Percentiles rank a stretch among this genome's conserved stretches.
Evolutionary conservation across 352 stramenopile species (phyloP).

Genomic region (Pythium periplocum): DNA sequence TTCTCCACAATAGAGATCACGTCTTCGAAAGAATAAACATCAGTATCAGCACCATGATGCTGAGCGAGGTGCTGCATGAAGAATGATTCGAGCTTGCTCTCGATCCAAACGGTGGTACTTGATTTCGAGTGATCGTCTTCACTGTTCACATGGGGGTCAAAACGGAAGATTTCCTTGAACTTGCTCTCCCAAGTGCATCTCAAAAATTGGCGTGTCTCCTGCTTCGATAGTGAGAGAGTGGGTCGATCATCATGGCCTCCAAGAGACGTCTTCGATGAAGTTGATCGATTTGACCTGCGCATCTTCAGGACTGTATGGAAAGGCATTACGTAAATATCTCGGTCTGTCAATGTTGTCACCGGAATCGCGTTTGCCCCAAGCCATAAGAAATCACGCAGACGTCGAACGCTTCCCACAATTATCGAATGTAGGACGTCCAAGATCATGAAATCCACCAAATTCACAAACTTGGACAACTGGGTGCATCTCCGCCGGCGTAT

Average conservation of each 20-base stretch:
- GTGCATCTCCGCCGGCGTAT: conserved; percentile 52
- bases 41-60: conserved; percentile 2
- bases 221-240: conserved; percentile 1
- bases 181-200: neutral
- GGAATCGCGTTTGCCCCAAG: conserved; percentile 36
- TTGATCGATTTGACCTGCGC: too few relatives aligned
- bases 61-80: conserved; percentile 10
- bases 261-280: too few relatives aligned
- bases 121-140: conserved; percentile 6
- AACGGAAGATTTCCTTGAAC: too few relatives aligned
- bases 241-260: too few relatives aligned
- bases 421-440: conserved; percentile 36
- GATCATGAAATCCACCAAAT: conserved; percentile 50
- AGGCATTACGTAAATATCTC: conserved; percentile 23
- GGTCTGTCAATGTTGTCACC: conserved; percentile 24
- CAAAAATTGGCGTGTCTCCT: neutral
- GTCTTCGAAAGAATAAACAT: conserved; percentile 11
- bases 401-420: conserved; percentile 34
- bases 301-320: conserved; percentile 20
- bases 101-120: conserved; percentile 15
- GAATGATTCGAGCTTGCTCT: conserved; percentile 18
- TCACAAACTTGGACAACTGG: conserved; percentile 50
- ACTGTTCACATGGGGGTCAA: neutral
- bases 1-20: conserved; percentile 13
- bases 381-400: conserved; percentile 31